Evolutionary conservation across 2,329 filamentous ascomycete species (phyloP).

Genomic region (Alternaria rosae): DNA sequence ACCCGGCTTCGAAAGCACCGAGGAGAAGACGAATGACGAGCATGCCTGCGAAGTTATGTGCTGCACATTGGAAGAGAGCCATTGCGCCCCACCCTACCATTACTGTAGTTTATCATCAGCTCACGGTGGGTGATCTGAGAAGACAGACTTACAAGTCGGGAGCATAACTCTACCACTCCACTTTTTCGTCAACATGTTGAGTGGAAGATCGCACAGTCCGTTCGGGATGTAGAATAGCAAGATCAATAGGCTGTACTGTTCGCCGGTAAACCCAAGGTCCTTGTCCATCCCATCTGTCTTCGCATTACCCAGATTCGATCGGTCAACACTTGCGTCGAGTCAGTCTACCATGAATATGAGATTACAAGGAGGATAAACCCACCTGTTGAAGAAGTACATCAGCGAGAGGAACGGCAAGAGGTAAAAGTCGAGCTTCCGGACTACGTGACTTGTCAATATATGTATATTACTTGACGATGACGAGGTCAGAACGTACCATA

Average conservation of each 20-base stretch:
- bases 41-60: slow-evolving; percentile 58
- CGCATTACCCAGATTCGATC: slow-evolving; percentile 59
- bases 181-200: slow-evolving; percentile 58
- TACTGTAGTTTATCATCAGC: slow-evolving; percentile 21
- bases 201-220: slow-evolving; percentile 58
- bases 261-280: slow-evolving; percentile 54
- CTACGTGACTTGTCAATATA: neutral
- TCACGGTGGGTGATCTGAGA: slow-evolving; percentile 2
- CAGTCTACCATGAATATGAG: slow-evolving; percentile 38
- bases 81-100: slow-evolving; percentile 61
- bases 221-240: slow-evolving; percentile 62
- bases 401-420: neutral
- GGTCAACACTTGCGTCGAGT: slow-evolving; percentile 49
- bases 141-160: slow-evolving; percentile 34
- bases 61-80: slow-evolving; percentile 58
- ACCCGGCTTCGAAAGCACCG: slow-evolving; percentile 60
- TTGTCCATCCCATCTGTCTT: slow-evolving; percentile 59
- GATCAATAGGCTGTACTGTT: slow-evolving; percentile 56
- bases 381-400: slow-evolving; percentile 1
- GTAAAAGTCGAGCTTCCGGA: neutral
- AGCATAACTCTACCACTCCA: slow-evolving; percentile 56
- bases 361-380: neutral
- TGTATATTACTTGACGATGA: neutral
- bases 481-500: neutral
- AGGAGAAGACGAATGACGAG: slow-evolving; percentile 61